Base-by-base conservation (phyloP, 2,329 filamentous ascomycete genomes). In the Coccinonectria pachysandricola region DNA sequence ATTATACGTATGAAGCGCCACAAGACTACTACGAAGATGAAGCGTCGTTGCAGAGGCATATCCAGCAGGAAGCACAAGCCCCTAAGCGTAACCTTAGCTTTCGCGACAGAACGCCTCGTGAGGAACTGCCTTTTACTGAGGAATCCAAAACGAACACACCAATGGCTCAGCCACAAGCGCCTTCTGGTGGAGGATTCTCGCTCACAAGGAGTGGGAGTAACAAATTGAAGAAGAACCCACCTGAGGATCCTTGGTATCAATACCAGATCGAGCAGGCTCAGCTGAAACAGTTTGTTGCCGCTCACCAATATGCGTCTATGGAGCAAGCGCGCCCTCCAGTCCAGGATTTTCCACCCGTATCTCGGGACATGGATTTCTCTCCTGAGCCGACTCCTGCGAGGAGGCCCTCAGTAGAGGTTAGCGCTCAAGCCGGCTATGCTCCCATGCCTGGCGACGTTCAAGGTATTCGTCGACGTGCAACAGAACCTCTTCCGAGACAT, bases 41-140 rank as follows among this genome's bases (percentile, higher is more conserved):
- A 22, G 24, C 32, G 6, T 30, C 35, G 9, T 20, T 26, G 11
- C 37, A 42, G 16, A 32, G 26, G 12, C 37, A 27, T n/a, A 22
- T 28, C 9, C 41, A 47, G 13, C 36, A 41, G n/a, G n/a, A n/a
- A n/a, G n/a, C n/a, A n/a, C n/a, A n/a, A n/a, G n/a, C n/a, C n/a
- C 65, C 68, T 4, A 64, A 67, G 43, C 64, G 70, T 25, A 71
- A 71, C 26, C 43, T 72, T 20, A 77, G 71, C 49, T 71, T 73
- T 49, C 67, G 70, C n/a, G 71, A 76, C 36, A 64, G 69, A 27
- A 60, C 71, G 6, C 60, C 56, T 3, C 59, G 57, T 34, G 59
- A 59, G 24, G 61, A 65, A 12, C 39, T 57, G n/a, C n/a, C n/a
- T n/a, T n/a, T n/a, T n/a, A n/a, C n/a, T n/a, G n/a, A n/a, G n/a